phyloP scores from a whole-genome alignment of 2,329 filamentous ascomycete species.

The Fusarium sp. region DNA sequence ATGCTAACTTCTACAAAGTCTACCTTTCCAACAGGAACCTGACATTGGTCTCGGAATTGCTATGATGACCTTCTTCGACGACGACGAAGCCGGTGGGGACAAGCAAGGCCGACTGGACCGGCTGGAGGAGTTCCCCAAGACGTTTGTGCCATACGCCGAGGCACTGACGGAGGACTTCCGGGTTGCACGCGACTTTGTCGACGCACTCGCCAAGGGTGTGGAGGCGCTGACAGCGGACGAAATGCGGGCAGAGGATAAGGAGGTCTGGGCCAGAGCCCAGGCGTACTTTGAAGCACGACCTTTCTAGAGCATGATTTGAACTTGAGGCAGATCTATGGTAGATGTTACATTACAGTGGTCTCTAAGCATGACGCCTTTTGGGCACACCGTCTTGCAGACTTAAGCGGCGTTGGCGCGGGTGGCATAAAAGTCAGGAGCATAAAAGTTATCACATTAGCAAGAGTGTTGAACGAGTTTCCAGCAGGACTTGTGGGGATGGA shows the following conservation, averaged over 20 bases:
- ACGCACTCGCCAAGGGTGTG: conserved; percentile 67
- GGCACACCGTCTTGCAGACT: conserved; percentile 41
- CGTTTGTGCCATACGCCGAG: conserved; percentile 68
- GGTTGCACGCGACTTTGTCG: conserved; percentile 67
- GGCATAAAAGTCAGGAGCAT: conserved; percentile 38
- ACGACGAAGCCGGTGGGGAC: conserved; percentile 70
- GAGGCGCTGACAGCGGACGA: conserved; percentile 63
- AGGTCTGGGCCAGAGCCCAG: conserved; percentile 66
- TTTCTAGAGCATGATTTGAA: conserved; percentile 47
- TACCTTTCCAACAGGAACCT: conserved; percentile 76
- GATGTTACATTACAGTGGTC: conserved; percentile 34
- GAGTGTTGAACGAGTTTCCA: conserved; percentile 31
- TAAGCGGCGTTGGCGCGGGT: conserved; percentile 44
- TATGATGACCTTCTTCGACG: conserved; percentile 82
- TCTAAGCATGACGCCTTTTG: conserved; percentile 39
- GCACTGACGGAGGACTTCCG: conserved; percentile 70
- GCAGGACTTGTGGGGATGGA: conserved; percentile 40
- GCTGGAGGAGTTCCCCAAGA: conserved; percentile 62
- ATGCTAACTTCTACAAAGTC: conserved; percentile 51
- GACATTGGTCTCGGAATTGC: conserved; percentile 83
- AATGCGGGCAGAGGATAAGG: conserved; percentile 59
- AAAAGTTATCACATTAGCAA: conserved; percentile 43
- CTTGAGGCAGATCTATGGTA: conserved; percentile 33
- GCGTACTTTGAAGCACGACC: conserved; percentile 62
- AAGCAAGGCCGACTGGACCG: conserved; percentile 58